A percentile compares a stretch with the other conserved stretches of the same genome.
Evolutionary conservation across 1,284 basidiomycete species (phyloP).

Genomic region (Puccinia coronata): DNA sequence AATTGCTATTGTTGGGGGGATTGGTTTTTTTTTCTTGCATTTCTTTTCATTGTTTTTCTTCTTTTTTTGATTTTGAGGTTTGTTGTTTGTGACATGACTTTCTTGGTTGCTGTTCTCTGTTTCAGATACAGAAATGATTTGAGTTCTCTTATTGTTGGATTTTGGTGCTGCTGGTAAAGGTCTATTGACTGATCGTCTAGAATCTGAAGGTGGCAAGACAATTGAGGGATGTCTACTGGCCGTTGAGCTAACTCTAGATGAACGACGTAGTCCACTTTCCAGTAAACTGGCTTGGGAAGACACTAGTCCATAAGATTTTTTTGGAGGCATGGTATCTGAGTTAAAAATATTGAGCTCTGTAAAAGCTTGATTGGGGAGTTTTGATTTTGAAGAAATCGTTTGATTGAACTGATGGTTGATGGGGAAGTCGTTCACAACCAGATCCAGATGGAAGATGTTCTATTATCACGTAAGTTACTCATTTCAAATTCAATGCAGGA

Average conservation of each 20-base stretch:
- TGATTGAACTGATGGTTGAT: neutral
- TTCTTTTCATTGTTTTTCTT: neutral
- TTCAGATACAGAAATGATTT: conserved; percentile 11
- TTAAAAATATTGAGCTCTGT: neutral
- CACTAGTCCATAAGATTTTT: conserved; percentile 14
- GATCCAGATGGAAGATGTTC: too few relatives aligned
- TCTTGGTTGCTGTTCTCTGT: conserved; percentile 11
- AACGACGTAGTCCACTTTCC: neutral
- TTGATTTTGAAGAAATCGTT: neutral
- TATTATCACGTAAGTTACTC: too few relatives aligned
- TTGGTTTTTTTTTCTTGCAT: conserved; percentile 6
- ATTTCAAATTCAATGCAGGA: too few relatives aligned
- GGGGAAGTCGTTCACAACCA: neutral
- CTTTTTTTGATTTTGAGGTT: conserved; percentile 10
- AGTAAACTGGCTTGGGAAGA: neutral
- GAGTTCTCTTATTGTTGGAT: neutral
- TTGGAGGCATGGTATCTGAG: neutral
- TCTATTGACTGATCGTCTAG: conserved; percentile 17
- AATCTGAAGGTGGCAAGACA: too few relatives aligned
- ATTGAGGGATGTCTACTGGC: conserved; percentile 11
- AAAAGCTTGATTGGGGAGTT: too few relatives aligned
- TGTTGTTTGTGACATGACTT: too few relatives aligned
- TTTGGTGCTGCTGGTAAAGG: conserved; percentile 17
- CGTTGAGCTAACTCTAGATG: conserved; percentile 14
- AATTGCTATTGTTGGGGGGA: conserved; percentile 4